phyloP scores from a whole-genome alignment of 1,139 yeast species.

The Kazachstania sp. region DNA sequence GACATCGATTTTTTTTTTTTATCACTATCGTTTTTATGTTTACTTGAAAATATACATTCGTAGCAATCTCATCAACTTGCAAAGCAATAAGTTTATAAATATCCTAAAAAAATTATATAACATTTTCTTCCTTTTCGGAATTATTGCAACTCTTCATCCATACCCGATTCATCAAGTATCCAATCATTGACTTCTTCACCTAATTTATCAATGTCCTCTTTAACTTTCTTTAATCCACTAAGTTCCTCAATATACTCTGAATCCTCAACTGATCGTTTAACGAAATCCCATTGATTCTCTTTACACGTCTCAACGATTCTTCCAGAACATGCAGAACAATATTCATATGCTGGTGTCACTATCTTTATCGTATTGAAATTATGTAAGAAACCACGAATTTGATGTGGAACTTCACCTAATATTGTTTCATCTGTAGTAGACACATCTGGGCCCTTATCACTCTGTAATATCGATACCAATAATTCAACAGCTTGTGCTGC shows the following conservation, averaged over 20 bases:
- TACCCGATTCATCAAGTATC: slow-evolving; percentile 33
- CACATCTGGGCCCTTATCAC: slow-evolving; percentile 44
- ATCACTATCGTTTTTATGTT: slow-evolving; percentile 3
- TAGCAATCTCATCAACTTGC: not conserved
- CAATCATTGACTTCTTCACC: slow-evolving; percentile 40
- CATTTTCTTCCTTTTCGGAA: too few species aligned
- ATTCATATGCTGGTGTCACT: slow-evolving; percentile 59
- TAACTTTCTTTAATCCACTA: slow-evolving; percentile 70
- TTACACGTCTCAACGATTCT: slow-evolving; percentile 45
- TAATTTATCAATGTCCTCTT: slow-evolving; percentile 62
- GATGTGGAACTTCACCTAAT: slow-evolving; percentile 79
- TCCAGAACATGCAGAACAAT: slow-evolving; percentile 80
- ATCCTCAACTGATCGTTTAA: slow-evolving; percentile 57
- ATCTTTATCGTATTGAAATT: slow-evolving; percentile 56
- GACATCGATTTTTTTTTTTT: not conserved
- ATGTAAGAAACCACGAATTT: slow-evolving; percentile 73
- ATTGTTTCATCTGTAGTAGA: slow-evolving; percentile 33
- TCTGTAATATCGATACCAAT: slow-evolving; percentile 66
- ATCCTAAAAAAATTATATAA: not conserved
- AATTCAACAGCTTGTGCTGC: slow-evolving; percentile 82
- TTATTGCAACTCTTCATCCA: slow-evolving; percentile 11
- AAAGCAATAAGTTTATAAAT: not conserved
- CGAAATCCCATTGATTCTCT: slow-evolving; percentile 70
- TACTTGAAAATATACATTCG: not conserved
- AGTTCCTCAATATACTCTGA: slow-evolving; percentile 59